These are phyloP conservation scores for Cicer judaicum DNA, from an alignment of 306 rosid species.

Conservation along the genomic window DNA sequence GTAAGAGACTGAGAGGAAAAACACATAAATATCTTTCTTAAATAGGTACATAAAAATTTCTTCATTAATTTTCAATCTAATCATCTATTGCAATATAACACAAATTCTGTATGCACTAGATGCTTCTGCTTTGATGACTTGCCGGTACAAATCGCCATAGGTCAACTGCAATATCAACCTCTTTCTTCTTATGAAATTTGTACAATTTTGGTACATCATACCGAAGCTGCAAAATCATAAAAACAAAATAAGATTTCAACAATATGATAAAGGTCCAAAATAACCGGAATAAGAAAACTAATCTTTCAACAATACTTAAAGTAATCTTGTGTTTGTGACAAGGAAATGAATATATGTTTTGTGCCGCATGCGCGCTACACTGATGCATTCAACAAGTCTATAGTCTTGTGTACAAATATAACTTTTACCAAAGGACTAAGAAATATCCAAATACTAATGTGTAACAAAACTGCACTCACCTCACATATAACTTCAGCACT, in stretches of 20 bases:
- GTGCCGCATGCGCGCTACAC: no score
- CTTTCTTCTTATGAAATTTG: conserved; percentile 92
- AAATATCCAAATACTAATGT: not conserved
- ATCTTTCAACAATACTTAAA: not conserved
- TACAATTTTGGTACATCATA: conserved; percentile 71
- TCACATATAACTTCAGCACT: conserved; percentile 91
- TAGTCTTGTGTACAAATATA: not conserved
- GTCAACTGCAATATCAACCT: conserved; percentile 85
- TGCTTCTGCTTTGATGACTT: conserved; percentile 44
- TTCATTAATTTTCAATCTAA: conserved; percentile 19
- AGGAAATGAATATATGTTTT: not conserved
- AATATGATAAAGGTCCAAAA: conserved; percentile 7
- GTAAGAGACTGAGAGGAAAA: not conserved
- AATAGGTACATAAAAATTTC: not conserved
- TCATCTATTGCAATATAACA: conserved; percentile 25
- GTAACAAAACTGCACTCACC: conserved; percentile 52
- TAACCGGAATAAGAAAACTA: conserved; percentile 15
- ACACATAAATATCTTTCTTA: not conserved
- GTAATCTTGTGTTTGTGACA: not conserved
- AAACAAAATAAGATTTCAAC: conserved; percentile 6
- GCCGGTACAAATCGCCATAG: conserved; percentile 90
- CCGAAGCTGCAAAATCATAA: conserved; percentile 69
- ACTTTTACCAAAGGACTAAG: not conserved
- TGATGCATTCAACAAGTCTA: no score
- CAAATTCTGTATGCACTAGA: conserved; percentile 35